phyloP scores from a whole-genome alignment of 805 yeast genomes.

The Metschnikowia chrysomelidarum region DNA sequence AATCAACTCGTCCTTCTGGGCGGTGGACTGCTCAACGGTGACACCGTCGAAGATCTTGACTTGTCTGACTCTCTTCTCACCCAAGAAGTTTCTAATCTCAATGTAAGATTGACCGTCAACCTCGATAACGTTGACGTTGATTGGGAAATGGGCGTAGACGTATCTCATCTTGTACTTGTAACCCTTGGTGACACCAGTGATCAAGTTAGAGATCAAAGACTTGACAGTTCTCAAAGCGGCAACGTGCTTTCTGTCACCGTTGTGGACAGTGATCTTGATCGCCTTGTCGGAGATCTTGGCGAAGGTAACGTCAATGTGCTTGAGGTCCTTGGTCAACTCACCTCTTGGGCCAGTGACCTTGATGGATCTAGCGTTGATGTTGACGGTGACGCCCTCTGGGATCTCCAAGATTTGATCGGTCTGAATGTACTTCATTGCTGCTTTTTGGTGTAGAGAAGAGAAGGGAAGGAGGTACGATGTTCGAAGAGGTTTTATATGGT shows the following conservation, averaged over 20 bases:
- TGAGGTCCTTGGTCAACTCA: conserved; percentile 80
- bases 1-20: conserved; percentile 92
- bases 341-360: conserved; percentile 99
- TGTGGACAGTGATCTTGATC: conserved; percentile 90
- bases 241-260: conserved; percentile 99
- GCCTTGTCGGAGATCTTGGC: conserved; percentile 66
- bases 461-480: too few relatives aligned
- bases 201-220: conserved; percentile 88
- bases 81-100: conserved; percentile 99
- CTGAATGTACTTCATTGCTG: conserved; percentile 74
- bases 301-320: conserved; percentile 95
- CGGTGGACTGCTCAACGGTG: conserved; percentile 71
- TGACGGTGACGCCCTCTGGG: conserved; percentile 92
- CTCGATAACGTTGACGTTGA: conserved; percentile 90
- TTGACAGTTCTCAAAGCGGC: conserved; percentile 99
- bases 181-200: conserved; percentile 99
- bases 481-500: too few relatives aligned
- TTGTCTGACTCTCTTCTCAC: conserved; percentile 96
- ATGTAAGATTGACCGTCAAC: conserved; percentile 70
- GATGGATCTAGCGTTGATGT: conserved; percentile 87
- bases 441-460: conserved; percentile 8
- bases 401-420: conserved; percentile 77
- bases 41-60: conserved; percentile 90
- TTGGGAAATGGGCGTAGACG: conserved; percentile 99
- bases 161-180: conserved; percentile 99